Evolutionary conservation across 805 yeast species (phyloP), one percentile per base, ranked within the genome.

Genomic region (Saccharomycopsis amapae): DNA sequence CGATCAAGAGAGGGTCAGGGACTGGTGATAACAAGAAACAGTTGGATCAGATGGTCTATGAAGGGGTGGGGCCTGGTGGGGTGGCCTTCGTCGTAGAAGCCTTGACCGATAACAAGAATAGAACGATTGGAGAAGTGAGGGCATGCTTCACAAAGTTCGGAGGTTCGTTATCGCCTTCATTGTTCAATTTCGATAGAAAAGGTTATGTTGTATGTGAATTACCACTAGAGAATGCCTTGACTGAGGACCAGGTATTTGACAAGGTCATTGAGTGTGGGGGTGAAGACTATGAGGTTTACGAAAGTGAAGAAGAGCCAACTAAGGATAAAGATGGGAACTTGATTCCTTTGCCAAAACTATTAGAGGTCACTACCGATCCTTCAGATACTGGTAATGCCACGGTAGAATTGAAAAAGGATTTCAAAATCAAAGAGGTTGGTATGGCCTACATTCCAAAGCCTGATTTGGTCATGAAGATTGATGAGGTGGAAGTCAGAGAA

Each of bases 41-140:
- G 24, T 64, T 73, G 48, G 83, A 76, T 46, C 62, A 72, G 10
- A 85, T 80, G 25, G 60, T 75, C 9, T 93, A 89, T 62, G 97
- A 93, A 61, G 95, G 93, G 13, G 69, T 88, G 61, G 97, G 90
- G 0, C 96, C 96, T 0, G 94, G 89, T 1, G 96, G 96, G 2
- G 85, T 85, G 2, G 85, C 96, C 0, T 69, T 88, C 38, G 74
- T 90, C 3, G 78, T 90, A 3, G 95, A 87, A 57, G 89, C 95
- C 0, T 69, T 79, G 40, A 90, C 97, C 0, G 96, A 90, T 59
- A 90, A 87, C 62, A 86, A 84, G 62, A 79, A 83, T 49, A 69
- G 97, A 42, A 81, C 96, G 0, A 74, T 87, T 30, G 81, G 85
- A 13, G 71, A 73, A 40, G 81, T 93, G 6, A 76, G 89, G 56